Evolutionary conservation across 768 basidiomycete species (phyloP).

Genomic region (Chiua virens): DNA sequence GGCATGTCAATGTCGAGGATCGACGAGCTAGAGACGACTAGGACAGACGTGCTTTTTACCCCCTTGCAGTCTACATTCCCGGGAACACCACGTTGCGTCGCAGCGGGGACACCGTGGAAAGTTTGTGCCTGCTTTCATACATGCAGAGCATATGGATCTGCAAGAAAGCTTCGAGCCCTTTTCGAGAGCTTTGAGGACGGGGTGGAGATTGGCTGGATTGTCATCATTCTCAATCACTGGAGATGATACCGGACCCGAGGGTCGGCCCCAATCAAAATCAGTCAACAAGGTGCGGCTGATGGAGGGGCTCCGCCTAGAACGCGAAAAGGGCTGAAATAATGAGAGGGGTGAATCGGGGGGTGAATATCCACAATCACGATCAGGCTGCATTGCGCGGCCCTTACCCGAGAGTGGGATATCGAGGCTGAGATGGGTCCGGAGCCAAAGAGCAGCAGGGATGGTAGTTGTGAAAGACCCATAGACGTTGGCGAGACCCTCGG

Average conservation of each 20-base stretch:
- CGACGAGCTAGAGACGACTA: slow-evolving; percentile 7
- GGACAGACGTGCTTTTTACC: slow-evolving; percentile 53
- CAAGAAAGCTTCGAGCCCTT: slow-evolving; percentile 49
- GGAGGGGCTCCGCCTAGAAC: slow-evolving; percentile 33
- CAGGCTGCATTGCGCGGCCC: slow-evolving; percentile 1
- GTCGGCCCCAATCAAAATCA: slow-evolving; percentile 10
- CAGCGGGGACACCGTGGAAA: slow-evolving; percentile 66
- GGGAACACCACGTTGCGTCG: slow-evolving; percentile 61
- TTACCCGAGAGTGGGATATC: slow-evolving; percentile 15
- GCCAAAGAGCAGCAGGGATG: slow-evolving; percentile 30
- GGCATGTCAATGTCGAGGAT: not conserved
- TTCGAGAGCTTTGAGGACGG: slow-evolving; percentile 53
- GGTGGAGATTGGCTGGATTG: slow-evolving; percentile 29
- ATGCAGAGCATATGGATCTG: slow-evolving; percentile 48
- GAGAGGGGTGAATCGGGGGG: slow-evolving; percentile 32
- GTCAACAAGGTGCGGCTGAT: slow-evolving; percentile 43
- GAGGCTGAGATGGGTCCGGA: slow-evolving; percentile 22
- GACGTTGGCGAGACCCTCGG: slow-evolving; percentile 25
- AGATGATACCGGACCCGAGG: slow-evolving; percentile 6
- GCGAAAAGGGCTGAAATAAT: slow-evolving; percentile 12
- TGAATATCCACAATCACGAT: slow-evolving; percentile 13
- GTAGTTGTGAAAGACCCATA: slow-evolving; percentile 44
- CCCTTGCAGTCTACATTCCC: slow-evolving; percentile 54
- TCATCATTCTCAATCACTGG: slow-evolving; percentile 14
- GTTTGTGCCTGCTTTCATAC: slow-evolving; percentile 50